Evolutionary conservation across 2,329 filamentous ascomycete genomes (phyloP), one percentile per base, ranked within the genome.

Genomic region (Penicillium hesseltinei): DNA sequence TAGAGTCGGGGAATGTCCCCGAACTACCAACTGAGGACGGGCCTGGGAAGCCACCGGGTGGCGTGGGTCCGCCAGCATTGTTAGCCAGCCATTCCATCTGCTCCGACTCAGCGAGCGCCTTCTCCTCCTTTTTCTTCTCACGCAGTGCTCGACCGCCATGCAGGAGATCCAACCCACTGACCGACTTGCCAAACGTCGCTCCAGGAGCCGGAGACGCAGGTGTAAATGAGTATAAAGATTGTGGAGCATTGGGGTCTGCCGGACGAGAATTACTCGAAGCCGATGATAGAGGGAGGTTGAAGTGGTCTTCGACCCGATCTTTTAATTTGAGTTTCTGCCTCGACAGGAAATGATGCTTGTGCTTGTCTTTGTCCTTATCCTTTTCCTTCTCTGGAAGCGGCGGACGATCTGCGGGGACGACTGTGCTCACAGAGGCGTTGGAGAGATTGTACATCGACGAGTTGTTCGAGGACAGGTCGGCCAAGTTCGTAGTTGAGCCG

Each of bases 61-160:
- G 57, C 17, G 61, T 65, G 35, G 58, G 62, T 7, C 67, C 63
- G 44, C 62, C 61, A 21, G 62, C 57, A 29, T 66, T 66, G 51
- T 64, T 70, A 39, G 62, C 62, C 50, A 70, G 62, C 66, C 71
- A 73, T 36, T 76, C 75, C 39, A 68, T 56, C 51, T 71, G 69
- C 45, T 77, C 75, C 15, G 66, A 65, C 47, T 77, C 75, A 5
- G 72, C 73, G 57, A 63, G 67, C 72, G 55, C 81, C 63, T 87
- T 85, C 62, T 90, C 88, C 61, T 90, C 87, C 64, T 88, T 88
- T 72, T 88, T 89, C 79, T 93, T 96, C 70, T 96, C 91, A 38
- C 89, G 84, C 45, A 92, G 75, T 7, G 87, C 89, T 42, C 88
- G 83, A 1, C 88, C 90, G 42, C 88, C 90, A 75, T 93, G 90